A percentile compares a stretch with the other conserved stretches of the same genome.
Conservation (phyloP, 2,329 filamentous ascomycete species). For the Aspergillus texensis region DNA sequence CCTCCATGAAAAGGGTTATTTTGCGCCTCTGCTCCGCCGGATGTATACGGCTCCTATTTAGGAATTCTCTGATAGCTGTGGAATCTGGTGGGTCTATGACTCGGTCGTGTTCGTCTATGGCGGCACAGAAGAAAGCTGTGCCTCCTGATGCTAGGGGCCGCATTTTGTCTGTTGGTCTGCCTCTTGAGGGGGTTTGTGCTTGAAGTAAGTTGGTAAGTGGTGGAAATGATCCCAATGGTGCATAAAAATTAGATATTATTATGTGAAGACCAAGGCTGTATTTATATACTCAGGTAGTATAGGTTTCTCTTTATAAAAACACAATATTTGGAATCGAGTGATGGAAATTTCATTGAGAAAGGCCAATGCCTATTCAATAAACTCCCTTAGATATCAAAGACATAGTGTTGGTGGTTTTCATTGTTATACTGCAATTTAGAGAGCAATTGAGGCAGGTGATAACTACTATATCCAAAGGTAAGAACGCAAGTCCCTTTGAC, state of each 20-base stretch:
- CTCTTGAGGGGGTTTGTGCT: no score
- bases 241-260: neutral
- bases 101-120: neutral
- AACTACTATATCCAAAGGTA: neutral
- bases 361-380: neutral
- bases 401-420: neutral
- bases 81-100: neutral
- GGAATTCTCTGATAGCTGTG: neutral
- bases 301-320: neutral
- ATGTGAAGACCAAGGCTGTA: neutral
- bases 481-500: neutral
- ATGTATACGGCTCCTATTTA: neutral
- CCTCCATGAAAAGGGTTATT: neutral
- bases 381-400: neutral
- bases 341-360: neutral
- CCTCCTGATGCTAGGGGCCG: neutral
- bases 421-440: neutral
- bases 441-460: neutral
- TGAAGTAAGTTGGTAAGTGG: neutral
- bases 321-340: neutral
- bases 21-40: neutral
- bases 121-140: neutral
- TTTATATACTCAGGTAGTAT: neutral
- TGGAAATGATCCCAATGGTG: neutral
- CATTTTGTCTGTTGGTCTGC: neutral